Percentiles rank a stretch among this genome's conserved stretches.
phyloP scores from a whole-genome alignment of 2,329 filamentous ascomycete genomes.

The Ophiostoma piceae region DNA sequence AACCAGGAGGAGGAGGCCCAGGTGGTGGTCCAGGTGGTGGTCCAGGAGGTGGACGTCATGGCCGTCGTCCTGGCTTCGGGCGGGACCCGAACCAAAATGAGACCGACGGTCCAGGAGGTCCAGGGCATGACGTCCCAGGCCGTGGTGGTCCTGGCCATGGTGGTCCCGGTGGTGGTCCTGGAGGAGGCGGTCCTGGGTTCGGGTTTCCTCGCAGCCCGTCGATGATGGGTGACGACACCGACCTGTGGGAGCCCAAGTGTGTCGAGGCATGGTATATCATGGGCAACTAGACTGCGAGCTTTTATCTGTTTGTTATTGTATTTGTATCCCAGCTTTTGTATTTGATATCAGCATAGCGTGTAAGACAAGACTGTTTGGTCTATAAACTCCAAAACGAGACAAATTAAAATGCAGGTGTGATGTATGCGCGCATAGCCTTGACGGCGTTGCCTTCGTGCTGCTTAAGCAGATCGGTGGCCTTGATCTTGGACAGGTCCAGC shows the following conservation, averaged over 20 bases:
- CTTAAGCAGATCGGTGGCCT: slow-evolving; percentile 69
- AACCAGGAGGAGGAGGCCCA: slow-evolving; percentile 2
- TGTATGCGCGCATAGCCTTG: slow-evolving; percentile 59
- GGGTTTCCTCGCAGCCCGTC: slow-evolving; percentile 26
- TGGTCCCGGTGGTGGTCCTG: slow-evolving; percentile 14
- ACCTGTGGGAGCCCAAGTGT: slow-evolving; percentile 33
- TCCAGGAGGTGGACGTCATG: slow-evolving; percentile 1
- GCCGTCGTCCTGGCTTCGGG: not conserved
- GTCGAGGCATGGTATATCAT: slow-evolving; percentile 27
- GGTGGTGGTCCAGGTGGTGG: slow-evolving; percentile 4
- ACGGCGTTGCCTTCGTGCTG: slow-evolving; percentile 64
- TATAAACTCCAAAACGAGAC: not conserved
- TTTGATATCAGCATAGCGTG: slow-evolving; percentile 8
- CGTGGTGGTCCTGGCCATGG: not conserved
- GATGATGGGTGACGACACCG: slow-evolving; percentile 31
- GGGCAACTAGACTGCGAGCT: not conserved
- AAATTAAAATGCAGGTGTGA: slow-evolving; percentile 28
- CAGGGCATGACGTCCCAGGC: not conserved
- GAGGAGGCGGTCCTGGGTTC: slow-evolving; percentile 12
- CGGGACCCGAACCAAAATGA: not conserved
- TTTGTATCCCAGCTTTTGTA: not conserved
- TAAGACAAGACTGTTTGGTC: not conserved
- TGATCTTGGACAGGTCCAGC: slow-evolving; percentile 64
- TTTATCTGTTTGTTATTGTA: not conserved
- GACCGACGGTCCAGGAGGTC: not conserved